A percentile compares a stretch with the other conserved stretches of the same genome.
Evolutionary conservation across 2,329 filamentous ascomycete genomes (phyloP).

Genomic region (Aspergillus cejpii): DNA sequence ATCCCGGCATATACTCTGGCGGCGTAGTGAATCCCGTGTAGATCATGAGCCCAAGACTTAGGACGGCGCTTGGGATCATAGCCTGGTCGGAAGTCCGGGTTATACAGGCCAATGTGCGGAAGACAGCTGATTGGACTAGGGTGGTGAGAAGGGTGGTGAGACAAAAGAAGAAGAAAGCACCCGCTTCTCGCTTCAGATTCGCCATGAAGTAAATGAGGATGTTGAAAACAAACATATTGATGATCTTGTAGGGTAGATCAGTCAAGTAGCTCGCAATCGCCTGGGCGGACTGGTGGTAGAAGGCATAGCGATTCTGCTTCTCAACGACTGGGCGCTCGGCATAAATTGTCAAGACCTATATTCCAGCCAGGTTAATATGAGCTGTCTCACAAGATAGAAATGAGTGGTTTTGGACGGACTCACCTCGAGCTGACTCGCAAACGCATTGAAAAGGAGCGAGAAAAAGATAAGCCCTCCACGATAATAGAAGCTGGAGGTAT

Average conservation of each 20-base stretch:
- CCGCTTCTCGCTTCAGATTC: constrained; percentile 63
- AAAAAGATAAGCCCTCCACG: constrained; percentile 69
- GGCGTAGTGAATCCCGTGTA: constrained; percentile 42
- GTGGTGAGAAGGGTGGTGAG: constrained; percentile 65
- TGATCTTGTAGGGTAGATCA: constrained; percentile 63
- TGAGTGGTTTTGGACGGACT: too few relatives aligned
- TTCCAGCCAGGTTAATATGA: too few relatives aligned
- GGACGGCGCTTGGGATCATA: constrained; percentile 46
- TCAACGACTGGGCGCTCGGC: constrained; percentile 10
- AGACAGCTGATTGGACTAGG: constrained; percentile 46
- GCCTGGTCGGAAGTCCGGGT: too few relatives aligned
- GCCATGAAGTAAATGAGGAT: constrained; percentile 76
- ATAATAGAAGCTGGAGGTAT: constrained; percentile 61
- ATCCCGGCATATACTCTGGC: constrained; percentile 57
- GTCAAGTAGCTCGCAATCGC: constrained; percentile 6
- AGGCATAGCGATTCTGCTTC: constrained; percentile 11
- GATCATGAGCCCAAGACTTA: constrained; percentile 37
- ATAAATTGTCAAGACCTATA: constrained; percentile 13
- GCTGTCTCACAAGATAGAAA: too few relatives aligned
- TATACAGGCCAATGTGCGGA: too few relatives aligned
- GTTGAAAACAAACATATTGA: constrained; percentile 67
- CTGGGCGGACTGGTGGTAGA: constrained; percentile 10
- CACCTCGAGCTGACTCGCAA: constrained; percentile 62
- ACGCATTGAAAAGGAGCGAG: constrained; percentile 74
- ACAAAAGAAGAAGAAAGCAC: constrained; percentile 71